phyloP scores from a whole-genome alignment of 1,139 yeast genomes.

The Pichia terricola region DNA sequence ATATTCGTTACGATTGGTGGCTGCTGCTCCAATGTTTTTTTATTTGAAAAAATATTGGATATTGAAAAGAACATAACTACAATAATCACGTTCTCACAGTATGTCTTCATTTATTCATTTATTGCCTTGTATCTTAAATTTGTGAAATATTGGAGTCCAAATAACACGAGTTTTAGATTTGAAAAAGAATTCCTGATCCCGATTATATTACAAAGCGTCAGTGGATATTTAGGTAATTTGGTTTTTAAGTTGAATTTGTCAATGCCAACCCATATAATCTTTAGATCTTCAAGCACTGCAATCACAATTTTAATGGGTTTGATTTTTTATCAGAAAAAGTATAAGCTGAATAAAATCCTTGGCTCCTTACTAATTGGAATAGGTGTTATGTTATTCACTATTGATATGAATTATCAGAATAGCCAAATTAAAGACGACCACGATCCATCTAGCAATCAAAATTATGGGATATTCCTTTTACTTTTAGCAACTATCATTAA shows the following conservation, averaged over 20 bases:
- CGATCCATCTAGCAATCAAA: neutral
- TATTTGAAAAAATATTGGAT: slow-evolving; percentile 46
- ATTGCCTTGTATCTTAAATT: slow-evolving; percentile 5
- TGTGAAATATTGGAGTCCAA: slow-evolving; percentile 2
- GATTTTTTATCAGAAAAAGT: slow-evolving; percentile 35
- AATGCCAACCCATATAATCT: slow-evolving; percentile 59
- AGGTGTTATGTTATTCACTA: slow-evolving; percentile 49
- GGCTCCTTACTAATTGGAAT: slow-evolving; percentile 44
- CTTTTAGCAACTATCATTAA: slow-evolving; percentile 13
- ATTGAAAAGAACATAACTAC: slow-evolving; percentile 33
- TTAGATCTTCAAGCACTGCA: slow-evolving; percentile 58
- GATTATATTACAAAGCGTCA: slow-evolving; percentile 4
- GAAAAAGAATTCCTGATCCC: slow-evolving; percentile 5
- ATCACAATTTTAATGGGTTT: slow-evolving; percentile 53
- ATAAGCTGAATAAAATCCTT: slow-evolving; percentile 35
- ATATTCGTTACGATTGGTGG: slow-evolving; percentile 27
- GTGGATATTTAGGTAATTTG: slow-evolving; percentile 38
- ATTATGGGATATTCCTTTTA: slow-evolving; percentile 5
- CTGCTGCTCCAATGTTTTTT: slow-evolving; percentile 61
- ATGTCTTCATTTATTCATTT: slow-evolving; percentile 39
- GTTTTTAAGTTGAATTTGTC: slow-evolving; percentile 52
- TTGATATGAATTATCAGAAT: slow-evolving; percentile 2
- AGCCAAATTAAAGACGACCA: neutral
- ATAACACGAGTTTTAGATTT: neutral
- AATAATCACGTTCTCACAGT: slow-evolving; percentile 53